Base-by-base conservation (phyloP, 371 early-diverging fungal genomes). In the Lichtheimia hyalospora region DNA sequence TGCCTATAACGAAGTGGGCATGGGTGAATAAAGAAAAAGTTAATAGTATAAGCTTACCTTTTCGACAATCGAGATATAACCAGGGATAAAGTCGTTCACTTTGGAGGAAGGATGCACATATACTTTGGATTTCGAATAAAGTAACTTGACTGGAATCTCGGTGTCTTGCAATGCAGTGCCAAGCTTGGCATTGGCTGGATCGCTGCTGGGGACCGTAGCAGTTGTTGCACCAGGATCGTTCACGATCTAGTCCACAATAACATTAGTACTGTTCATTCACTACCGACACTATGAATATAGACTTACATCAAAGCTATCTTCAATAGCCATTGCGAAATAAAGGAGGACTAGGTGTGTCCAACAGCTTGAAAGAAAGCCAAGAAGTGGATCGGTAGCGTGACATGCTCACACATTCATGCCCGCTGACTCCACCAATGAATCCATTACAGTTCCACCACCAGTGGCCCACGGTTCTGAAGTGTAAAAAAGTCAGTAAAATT, bases 71-170 rank as follows among this genome's bases (percentile, higher is more conserved):
- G 75, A 75, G 8, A 81, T 53, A 50, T 68, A 77, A 0, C 81
- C 81, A 13, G 77, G 72, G 52, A 81, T 77, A 40, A 62, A 69
- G 24, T 69, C 74, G 5, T 46, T 48, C 7, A 57, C 25, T 62
- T 73, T 61, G 4, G 52, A 54, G 16, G 75, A 73, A 15, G 76
- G 77, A 54, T 81, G 77, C 23, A 81, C 68, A 56, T 73, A 81
- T 14, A 81, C 81, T 59, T 81, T 81, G 8, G 77, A 75, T 58
- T 80, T 80, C 1, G 77, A 80, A 52, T 71, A 77, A 13, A 80
- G 41, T 8, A 80, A 46, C 14, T 75, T 72, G 5, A 75, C 73
- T 46, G 68, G 48, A 25, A 58, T 64, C 23, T 62, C 60, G 23
- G 16, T 25, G 5, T 14, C 23, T 21, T 24, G 7, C 21, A 27